Evolutionary conservation across 2,329 filamentous ascomycete species (phyloP), one percentile per base, ranked within the genome.

Genomic region (Diaporthe australafricana): DNA sequence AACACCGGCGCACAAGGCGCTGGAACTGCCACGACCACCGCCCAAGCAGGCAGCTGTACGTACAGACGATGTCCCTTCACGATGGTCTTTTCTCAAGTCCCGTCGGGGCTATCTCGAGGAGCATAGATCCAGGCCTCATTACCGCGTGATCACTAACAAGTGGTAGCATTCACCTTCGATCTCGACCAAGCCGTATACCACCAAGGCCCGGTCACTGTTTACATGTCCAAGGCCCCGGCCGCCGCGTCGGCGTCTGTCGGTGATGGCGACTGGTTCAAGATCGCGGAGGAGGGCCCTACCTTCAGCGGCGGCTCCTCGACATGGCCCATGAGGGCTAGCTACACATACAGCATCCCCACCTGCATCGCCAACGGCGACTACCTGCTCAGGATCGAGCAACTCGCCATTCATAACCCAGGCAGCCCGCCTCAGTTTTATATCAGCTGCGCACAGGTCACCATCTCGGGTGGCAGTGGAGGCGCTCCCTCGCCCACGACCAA

Each of bases 341-440:
- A 71, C 48, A 71, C 70, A 1, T 71, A 68, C 53, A 71, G 4
- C 45, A 38, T 71, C 30, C 70, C 70, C 9, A 71, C 62, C 2
- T 71, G 70, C 42, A 67, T 71, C 32, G n/a, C 70, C 32, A 9
- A 68, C 38, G 70, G 70, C 27, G 70, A 71, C 45, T 71, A 71
- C 45, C 70, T 71, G 50, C 63, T 71, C 53, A 35, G 70, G 32
- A 62, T 71, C 50, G 60, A 71, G 70, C 84, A 88, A 68, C 86
- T 92, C 66, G 90, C 87, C 30, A 88, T 92, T 66, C 90, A 92
- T 83, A 86, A 87, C 74, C 84, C 83, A 1, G 83, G 83, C 5
- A 80, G 80, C 20, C 83, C 82, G 67, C 83, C 84, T 20, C 82
- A 87, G 77, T 85, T 89, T 76, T 87, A 87, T 74, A 78, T 83